A percentile compares a stretch with the other conserved stretches of the same genome.
Evolutionary conservation across 306 rosid genomes (phyloP).

Genomic region (Medicago ruthenica): DNA sequence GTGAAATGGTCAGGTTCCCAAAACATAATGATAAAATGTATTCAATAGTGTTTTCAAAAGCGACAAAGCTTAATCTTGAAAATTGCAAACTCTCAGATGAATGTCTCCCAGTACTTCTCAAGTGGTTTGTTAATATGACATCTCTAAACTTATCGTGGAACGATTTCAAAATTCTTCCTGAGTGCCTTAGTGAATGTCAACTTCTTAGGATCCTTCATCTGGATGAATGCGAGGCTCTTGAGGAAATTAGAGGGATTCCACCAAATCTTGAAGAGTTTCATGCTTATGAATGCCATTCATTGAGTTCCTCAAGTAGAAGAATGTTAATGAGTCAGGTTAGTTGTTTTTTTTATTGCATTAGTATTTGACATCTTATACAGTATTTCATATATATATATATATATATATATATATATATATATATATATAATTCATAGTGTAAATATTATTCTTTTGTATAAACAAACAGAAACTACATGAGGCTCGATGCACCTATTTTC

Average conservation of each 20-base stretch:
- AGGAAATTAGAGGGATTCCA: slow-evolving; percentile 33
- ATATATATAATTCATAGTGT: no score
- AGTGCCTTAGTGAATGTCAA: background rate
- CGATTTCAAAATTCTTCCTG: background rate
- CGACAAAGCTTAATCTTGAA: fast-evolving
- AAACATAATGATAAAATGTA: no score
- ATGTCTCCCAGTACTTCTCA: background rate
- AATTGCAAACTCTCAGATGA: background rate
- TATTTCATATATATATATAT: no score
- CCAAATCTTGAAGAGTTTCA: background rate
- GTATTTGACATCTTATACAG: no score
- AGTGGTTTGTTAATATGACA: background rate
- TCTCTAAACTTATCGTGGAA: background rate
- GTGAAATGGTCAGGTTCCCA: no score
- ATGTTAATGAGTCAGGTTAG: background rate
- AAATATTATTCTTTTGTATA: no score
- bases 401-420: no score
- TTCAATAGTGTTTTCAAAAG: background rate
- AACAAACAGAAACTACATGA: no score
- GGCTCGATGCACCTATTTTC: fast-evolving
- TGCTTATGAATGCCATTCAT: background rate
- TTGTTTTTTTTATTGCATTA: no score
- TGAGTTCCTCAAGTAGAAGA: slow-evolving; percentile 9
- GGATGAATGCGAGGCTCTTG: background rate
- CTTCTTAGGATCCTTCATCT: background rate